These are phyloP conservation scores for Talaromyces verruculosus DNA, from an alignment of 2,329 filamentous ascomycete genomes.

Conservation along the genomic window DNA sequence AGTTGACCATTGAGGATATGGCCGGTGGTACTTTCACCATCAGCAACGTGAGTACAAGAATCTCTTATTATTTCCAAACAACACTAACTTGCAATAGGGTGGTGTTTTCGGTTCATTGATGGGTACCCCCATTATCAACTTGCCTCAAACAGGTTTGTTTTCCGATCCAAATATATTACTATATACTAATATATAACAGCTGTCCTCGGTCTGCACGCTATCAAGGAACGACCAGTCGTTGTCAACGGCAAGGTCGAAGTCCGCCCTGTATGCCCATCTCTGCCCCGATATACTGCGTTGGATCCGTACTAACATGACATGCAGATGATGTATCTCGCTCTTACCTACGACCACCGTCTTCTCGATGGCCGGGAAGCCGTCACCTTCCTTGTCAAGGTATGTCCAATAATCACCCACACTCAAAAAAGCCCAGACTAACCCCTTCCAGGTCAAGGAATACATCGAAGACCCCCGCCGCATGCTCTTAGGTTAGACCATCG, in stretches of 20 bases:
- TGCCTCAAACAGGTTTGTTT: slow-evolving; percentile 72
- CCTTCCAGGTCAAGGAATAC: slow-evolving; percentile 74
- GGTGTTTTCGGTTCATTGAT: slow-evolving; percentile 96
- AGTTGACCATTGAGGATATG: slow-evolving; percentile 99
- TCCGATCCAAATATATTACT: not conserved
- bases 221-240: slow-evolving; percentile 88
- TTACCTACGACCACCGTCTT: slow-evolving; percentile 96
- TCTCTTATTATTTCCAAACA: not conserved
- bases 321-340: slow-evolving; percentile 95
- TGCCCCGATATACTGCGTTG: not conserved
- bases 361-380: slow-evolving; percentile 94
- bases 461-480: slow-evolving; percentile 74
- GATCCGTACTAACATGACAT: slow-evolving; percentile 22
- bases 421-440: slow-evolving; percentile 19
- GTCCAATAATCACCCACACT: slow-evolving; percentile 14
- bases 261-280: slow-evolving; percentile 60
- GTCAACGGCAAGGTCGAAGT: slow-evolving; percentile 94
- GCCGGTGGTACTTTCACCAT: slow-evolving; percentile 97
- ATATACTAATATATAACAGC: slow-evolving; percentile 44
- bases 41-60: slow-evolving; percentile 64
- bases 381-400: slow-evolving; percentile 84
- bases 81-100: slow-evolving; percentile 48
- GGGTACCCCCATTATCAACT: slow-evolving; percentile 98
- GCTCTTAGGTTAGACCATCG: slow-evolving; percentile 17
- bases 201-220: slow-evolving; percentile 89